These are phyloP conservation scores for Epichloe gansuensis DNA, from an alignment of 2,329 filamentous ascomycete genomes.

Conservation along the genomic window DNA sequence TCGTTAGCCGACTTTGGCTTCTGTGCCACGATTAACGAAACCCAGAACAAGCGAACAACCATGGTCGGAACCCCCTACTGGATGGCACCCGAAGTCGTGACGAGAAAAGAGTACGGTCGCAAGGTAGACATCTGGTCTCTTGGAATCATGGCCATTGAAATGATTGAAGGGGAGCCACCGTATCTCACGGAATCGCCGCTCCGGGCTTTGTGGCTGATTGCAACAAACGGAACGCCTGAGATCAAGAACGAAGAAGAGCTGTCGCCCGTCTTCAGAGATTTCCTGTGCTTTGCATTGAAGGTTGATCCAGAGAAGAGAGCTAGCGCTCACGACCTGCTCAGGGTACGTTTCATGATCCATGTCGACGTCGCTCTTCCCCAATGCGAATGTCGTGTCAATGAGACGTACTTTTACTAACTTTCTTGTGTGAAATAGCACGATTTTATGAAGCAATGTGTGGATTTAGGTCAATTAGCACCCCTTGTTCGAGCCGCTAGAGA, in stretches of 20 bases:
- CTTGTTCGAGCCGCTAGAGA: constrained; percentile 76
- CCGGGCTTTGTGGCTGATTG: constrained; percentile 87
- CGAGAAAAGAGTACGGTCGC: constrained; percentile 90
- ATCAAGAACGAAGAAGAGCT: constrained; percentile 88
- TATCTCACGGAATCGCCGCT: constrained; percentile 93
- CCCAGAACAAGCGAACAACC: constrained; percentile 91
- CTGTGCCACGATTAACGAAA: constrained; percentile 95
- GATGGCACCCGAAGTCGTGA: constrained; percentile 99
- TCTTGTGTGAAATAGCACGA: constrained; percentile 44
- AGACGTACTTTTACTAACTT: background rate
- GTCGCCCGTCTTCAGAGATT: constrained; percentile 74
- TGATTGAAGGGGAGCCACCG: constrained; percentile 97
- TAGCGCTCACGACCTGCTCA: constrained; percentile 82
- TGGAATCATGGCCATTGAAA: constrained; percentile 99
- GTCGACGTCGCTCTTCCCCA: background rate
- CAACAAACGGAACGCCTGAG: constrained; percentile 85
- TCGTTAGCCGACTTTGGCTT: constrained; percentile 88
- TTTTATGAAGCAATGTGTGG: constrained; percentile 66
- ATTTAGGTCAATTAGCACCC: constrained; percentile 65
- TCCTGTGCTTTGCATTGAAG: constrained; percentile 83
- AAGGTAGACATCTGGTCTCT: constrained; percentile 99
- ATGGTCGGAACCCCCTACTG: constrained; percentile 99
- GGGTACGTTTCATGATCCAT: constrained; percentile 45
- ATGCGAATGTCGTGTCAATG: too few relatives aligned
- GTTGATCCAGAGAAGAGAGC: constrained; percentile 96